Base-by-base conservation (phyloP, 192 early-diverging fungal genomes). In the Coemansia sp. region DNA sequence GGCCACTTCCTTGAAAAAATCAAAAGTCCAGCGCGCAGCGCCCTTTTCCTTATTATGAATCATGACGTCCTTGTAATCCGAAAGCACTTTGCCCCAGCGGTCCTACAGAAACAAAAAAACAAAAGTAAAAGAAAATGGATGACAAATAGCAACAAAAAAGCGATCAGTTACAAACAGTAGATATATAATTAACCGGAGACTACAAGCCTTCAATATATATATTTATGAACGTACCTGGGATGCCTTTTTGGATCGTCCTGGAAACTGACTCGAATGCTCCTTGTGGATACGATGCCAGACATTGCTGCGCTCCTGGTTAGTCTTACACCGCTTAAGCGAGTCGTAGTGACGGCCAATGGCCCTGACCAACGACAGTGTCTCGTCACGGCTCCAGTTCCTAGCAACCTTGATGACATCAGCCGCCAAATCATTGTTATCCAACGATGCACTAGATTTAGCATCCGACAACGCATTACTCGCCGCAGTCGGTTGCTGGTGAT, bases 221-320 rank as follows among this genome's bases (percentile, higher is more conserved):
- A 33, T 17, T 0, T 25, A 25, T 25, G 22, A 0, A 25, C 73
- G 66, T 75, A 80, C 77, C 77, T 81, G 78, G 6, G 78, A 81
- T 3, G 80, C 80, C 62, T 82, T 82, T 29, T 82, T 82, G 14
- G 80, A 82, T 28, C 80, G 61, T 0, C 80, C 80, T 0, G 80
- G 80, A 49, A 82, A 82, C 68, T 74, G 75, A 48, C 68, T 66
- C 33, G 80, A 82, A 28, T 82, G 80, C 57, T 82, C 80, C 51
- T 82, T 76, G 54, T 82, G 80, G 31, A 82, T 77, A 25, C 72
- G 75, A 18, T 77, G 74, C 80, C 80, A 82, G 7, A 82, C 75
- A 28, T 72, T 82, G 71, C 80, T 82, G 0, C 80, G 75, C 71
- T 82, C 80, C 80, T 82, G 80, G 71, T 82, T 82, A 2, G 80